Conservation (phyloP, 2,329 filamentous ascomycete species). For the Elsinoe ampelina region DNA sequence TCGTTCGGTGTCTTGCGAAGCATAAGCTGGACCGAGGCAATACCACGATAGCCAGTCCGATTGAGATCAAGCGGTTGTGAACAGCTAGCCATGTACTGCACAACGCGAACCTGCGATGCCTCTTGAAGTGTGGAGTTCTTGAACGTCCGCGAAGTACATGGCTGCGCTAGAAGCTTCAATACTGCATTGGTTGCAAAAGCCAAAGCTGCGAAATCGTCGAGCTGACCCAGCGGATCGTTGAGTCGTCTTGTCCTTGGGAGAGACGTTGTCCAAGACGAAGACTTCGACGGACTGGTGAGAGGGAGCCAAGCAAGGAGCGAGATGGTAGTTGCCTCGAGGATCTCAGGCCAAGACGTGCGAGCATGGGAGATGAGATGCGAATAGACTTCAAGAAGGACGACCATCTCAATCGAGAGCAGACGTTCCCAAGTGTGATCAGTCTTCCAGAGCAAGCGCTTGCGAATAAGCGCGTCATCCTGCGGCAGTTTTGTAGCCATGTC, state of each 20-base stretch:
- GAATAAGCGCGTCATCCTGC: too few species aligned
- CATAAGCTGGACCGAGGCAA: constrained; percentile 48
- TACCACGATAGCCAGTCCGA: constrained; percentile 48
- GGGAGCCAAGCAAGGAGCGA: constrained; percentile 15
- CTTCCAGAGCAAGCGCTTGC: background rate
- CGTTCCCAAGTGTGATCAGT: background rate
- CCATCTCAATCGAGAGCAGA: background rate
- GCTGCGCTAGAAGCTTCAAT: constrained; percentile 40
- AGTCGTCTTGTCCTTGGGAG: too few species aligned
- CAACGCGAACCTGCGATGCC: constrained; percentile 47
- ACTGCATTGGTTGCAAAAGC: constrained; percentile 37
- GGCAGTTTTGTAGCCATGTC: background rate
- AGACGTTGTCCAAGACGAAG: background rate
- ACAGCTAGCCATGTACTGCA: constrained; percentile 48
- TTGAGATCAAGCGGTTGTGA: constrained; percentile 47
- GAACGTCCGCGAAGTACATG: constrained; percentile 41
- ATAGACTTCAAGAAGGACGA: background rate
- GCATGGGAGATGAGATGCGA: constrained; percentile 40
- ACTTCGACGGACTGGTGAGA: constrained; percentile 2
- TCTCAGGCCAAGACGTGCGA: constrained; percentile 39
- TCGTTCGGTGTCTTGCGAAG: constrained; percentile 48
- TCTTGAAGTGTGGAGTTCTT: constrained; percentile 42
- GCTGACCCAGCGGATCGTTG: background rate
- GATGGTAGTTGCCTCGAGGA: constrained; percentile 23
- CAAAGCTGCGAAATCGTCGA: constrained; percentile 16